Conservation (phyloP, 1,284 basidiomycete species). For the Pulchroboletus neoregius region DNA sequence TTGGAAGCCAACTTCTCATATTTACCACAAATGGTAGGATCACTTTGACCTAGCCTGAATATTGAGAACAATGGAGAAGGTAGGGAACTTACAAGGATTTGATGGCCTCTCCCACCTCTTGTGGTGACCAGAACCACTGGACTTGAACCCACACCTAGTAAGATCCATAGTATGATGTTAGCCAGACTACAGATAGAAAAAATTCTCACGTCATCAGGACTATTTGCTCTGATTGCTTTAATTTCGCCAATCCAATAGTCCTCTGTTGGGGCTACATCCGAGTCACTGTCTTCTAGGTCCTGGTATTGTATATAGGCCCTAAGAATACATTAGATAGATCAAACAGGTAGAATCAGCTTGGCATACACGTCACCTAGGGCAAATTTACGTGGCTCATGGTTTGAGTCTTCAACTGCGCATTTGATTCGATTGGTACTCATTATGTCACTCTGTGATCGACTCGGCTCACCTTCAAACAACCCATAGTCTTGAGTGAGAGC, state of each 20-base stretch:
- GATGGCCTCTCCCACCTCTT: conserved; percentile 38
- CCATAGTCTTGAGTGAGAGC: conserved; percentile 8
- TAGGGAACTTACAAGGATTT: conserved; percentile 43
- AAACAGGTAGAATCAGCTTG: not conserved
- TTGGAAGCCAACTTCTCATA: conserved; percentile 46
- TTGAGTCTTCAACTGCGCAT: conserved; percentile 25
- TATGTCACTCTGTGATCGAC: not conserved
- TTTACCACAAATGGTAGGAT: conserved; percentile 34
- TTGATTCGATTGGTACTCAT: not conserved
- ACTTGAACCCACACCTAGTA: conserved; percentile 47
- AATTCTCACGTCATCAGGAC: conserved; percentile 15
- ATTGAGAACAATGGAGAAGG: not conserved
- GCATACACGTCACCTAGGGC: conserved; percentile 30
- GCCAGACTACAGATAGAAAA: not conserved
- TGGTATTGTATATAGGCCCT: conserved; percentile 34
- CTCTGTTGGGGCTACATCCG: too few relatives aligned
- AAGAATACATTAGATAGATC: not conserved
- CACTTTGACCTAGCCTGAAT: conserved; percentile 27
- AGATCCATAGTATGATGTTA: not conserved
- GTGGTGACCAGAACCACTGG: conserved; percentile 47
- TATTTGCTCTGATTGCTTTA: conserved; percentile 18
- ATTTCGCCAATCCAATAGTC: conserved; percentile 29
- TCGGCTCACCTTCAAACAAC: conserved; percentile 20
- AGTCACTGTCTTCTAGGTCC: not conserved
- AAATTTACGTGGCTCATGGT: conserved; percentile 27